Conservation (phyloP, 2,329 filamentous ascomycete genomes). For the Ciborinia camelliae region DNA sequence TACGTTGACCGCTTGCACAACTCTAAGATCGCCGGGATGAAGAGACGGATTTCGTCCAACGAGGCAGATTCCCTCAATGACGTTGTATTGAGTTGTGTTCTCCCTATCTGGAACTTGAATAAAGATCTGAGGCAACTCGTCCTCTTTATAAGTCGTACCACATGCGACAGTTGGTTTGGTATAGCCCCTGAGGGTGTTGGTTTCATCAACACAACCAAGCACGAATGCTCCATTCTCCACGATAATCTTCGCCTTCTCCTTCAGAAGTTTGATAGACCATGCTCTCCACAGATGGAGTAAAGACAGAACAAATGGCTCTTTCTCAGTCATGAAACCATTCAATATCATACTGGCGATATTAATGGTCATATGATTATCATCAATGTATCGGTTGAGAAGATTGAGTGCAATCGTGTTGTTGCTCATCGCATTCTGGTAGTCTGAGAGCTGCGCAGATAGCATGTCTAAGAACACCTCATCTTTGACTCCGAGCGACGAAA, state of each 20-base stretch:
- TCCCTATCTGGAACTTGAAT: constrained; percentile 68
- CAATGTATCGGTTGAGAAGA: constrained; percentile 71
- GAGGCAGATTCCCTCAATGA: constrained; percentile 75
- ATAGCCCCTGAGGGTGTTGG: constrained; percentile 69
- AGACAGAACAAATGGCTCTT: constrained; percentile 79
- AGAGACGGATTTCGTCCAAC: constrained; percentile 90
- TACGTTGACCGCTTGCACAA: constrained; percentile 79
- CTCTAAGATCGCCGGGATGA: constrained; percentile 85
- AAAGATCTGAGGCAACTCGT: constrained; percentile 78
- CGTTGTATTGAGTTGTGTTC: constrained; percentile 50
- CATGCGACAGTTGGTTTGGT: constrained; percentile 43
- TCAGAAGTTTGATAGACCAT: constrained; percentile 85
- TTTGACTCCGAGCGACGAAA: constrained; percentile 72
- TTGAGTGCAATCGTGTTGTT: constrained; percentile 61
- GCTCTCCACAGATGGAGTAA: constrained; percentile 80
- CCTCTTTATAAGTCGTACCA: constrained; percentile 40
- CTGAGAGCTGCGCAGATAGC: constrained; percentile 62
- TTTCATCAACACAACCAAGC: constrained; percentile 87
- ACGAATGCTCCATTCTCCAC: constrained; percentile 83
- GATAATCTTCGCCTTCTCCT: constrained; percentile 85
- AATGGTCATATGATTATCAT: constrained; percentile 79
- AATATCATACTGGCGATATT: constrained; percentile 71
- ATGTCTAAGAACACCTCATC: constrained; percentile 64
- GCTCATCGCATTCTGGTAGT: constrained; percentile 67
- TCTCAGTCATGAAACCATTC: constrained; percentile 70